Base-by-base conservation (phyloP, 352 stramenopile genomes). In the Phytophthora lateralis region DNA sequence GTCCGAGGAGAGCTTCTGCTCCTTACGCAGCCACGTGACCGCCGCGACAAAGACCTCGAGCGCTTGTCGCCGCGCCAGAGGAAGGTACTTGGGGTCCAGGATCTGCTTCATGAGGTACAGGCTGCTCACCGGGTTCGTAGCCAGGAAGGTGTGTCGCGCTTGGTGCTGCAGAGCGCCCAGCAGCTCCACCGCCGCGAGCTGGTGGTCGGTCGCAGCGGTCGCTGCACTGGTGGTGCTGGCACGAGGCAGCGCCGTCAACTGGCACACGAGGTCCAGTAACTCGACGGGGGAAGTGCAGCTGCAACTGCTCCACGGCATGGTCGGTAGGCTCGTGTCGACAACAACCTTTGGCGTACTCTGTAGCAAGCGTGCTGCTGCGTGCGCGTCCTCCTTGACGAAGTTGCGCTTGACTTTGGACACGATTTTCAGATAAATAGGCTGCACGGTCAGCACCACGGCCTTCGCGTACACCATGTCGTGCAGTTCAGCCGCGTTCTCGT, bases 341-440 rank as follows among this genome's bases (percentile, higher is more conserved):
- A 67, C 55, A n/a, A 47, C 29, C 29, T 55, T 26, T 38, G 49
- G 35, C 4, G 66, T 71, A 32, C 42, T 43, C 14, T 66, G 54
- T 35, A 60, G 41, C 39, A 74, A 24, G 35, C 58, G 48, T 50
- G 66, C 59, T 51, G 47, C 61, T 51, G 63, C 52, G 26, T 60
- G 38, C 1, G 60, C 48, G 12, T 85, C 73, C 35, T 85, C 60
- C 11, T 30, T 50, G 9, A 60, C 46, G 29, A 62, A 73, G 10
- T 73, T 60, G 20, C 69, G 66, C 39, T 82, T 79, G 30, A 75
- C 62, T 18, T 81, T 80, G 4, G 71, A 60, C 7, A 75, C 34
- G 8, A 82, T 38, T 44, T 73, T 73, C 35, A 65, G 54, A 44
- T 69, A 79, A 27, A 85, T 61, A 4, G 76, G 76, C 55, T 85